A percentile compares a stretch with the other conserved stretches of the same genome.
Conservation (phyloP, 1,139 yeast genomes). For the Protomyces arabidopsidicola region DNA sequence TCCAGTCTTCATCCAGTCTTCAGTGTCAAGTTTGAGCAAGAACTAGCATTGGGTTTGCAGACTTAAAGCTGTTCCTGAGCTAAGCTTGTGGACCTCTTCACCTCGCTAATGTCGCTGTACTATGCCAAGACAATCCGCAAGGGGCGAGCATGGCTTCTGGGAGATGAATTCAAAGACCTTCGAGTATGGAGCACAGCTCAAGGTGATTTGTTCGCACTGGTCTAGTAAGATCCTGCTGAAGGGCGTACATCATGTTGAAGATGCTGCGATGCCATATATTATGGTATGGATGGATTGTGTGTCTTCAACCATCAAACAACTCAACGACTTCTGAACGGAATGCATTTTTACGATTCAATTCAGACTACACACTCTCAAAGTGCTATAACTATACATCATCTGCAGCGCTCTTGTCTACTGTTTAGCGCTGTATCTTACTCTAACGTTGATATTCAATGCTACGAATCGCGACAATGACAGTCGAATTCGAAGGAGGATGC, state of each 20-base stretch:
- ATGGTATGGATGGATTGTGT: conserved; percentile 62
- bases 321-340: no score
- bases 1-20: no score
- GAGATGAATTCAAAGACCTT: conserved; percentile 23
- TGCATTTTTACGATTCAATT: no score
- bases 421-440: no score
- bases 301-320: conserved; percentile 74
- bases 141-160: conserved; percentile 20
- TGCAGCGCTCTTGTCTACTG: no score
- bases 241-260: conserved; percentile 67
- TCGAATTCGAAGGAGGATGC: no score
- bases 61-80: conserved; percentile 5
- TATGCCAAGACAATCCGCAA: conserved; percentile 22
- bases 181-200: conserved; percentile 32
- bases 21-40: conserved; percentile 24
- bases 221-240: conserved; percentile 56
- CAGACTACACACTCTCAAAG: no score
- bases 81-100: conserved; percentile 15
- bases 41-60: conserved; percentile 8
- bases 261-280: conserved; percentile 56
- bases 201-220: conserved; percentile 31
- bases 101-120: conserved; percentile 8
- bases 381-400: no score
- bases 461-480: no score
- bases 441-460: no score